Percentiles rank a stretch among this genome's conserved stretches.
These are phyloP conservation scores for Mortierella sp. DNA, from an alignment of 371 early-diverging fungal genomes.

Conservation along the genomic window DNA sequence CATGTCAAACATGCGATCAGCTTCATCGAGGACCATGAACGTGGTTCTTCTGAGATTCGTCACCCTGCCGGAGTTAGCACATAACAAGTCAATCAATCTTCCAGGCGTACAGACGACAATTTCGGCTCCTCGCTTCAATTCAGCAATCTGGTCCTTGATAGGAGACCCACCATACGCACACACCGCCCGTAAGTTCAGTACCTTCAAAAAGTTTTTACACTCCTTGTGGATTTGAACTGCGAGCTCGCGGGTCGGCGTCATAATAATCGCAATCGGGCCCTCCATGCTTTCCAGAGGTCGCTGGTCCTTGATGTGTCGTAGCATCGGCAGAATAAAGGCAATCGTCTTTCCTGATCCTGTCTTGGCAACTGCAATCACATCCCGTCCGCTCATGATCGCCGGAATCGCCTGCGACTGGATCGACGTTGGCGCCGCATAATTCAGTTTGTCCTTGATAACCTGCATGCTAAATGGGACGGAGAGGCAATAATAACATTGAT, in stretches of 20 bases:
- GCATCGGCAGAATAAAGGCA: slow-evolving; percentile 96
- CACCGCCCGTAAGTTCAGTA: slow-evolving; percentile 78
- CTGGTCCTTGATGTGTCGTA: slow-evolving; percentile 97
- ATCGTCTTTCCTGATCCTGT: slow-evolving; percentile 99
- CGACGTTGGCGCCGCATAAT: slow-evolving; percentile 90
- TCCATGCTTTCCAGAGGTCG: slow-evolving; percentile 86
- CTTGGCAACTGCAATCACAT: slow-evolving; percentile 99
- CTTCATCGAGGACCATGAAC: slow-evolving; percentile 99
- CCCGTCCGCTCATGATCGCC: slow-evolving; percentile 96
- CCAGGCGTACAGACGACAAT: slow-evolving; percentile 99
- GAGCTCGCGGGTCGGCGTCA: slow-evolving; percentile 99
- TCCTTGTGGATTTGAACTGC: slow-evolving; percentile 98
- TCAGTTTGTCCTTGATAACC: slow-evolving; percentile 81
- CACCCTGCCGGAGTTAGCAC: slow-evolving; percentile 96
- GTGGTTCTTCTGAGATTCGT: slow-evolving; percentile 95
- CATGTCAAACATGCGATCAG: slow-evolving; percentile 98
- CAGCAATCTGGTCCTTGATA: slow-evolving; percentile 98
- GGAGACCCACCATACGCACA: slow-evolving; percentile 99
- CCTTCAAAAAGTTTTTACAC: slow-evolving; percentile 89
- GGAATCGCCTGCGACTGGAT: slow-evolving; percentile 99
- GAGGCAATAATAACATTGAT: slow-evolving; percentile 8
- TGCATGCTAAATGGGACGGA: slow-evolving; percentile 63
- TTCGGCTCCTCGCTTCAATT: slow-evolving; percentile 98
- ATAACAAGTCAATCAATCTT: slow-evolving; percentile 98
- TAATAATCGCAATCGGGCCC: slow-evolving; percentile 95